Evolutionary conservation across 2,329 filamentous ascomycete species (phyloP).

Genomic region (Elsinoe perseae): DNA sequence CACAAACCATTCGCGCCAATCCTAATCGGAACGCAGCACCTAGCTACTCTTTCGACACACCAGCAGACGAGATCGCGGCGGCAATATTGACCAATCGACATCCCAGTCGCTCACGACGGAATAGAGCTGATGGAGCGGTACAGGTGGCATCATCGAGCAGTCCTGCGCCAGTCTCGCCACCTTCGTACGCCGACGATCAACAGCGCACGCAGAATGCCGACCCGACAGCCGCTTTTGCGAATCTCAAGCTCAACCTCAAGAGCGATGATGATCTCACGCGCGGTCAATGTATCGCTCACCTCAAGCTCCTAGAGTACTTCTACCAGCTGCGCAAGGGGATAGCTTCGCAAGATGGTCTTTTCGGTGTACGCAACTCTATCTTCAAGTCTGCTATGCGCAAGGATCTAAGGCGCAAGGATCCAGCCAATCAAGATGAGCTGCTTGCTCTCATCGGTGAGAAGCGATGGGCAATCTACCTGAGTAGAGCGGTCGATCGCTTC

Average conservation of each 20-base stretch:
- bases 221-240: slow-evolving; percentile 17
- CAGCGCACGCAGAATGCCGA: background rate
- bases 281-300: slow-evolving; percentile 61
- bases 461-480: slow-evolving; percentile 63
- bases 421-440: background rate
- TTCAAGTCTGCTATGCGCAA: slow-evolving; percentile 25
- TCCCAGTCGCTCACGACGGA: background rate
- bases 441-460: slow-evolving; percentile 52
- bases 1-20: too few species aligned
- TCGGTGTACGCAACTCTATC: slow-evolving; percentile 38
- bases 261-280: slow-evolving; percentile 33
- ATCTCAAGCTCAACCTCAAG: slow-evolving; percentile 27
- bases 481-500: slow-evolving; percentile 61
- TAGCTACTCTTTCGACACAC: background rate
- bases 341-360: slow-evolving; percentile 59
- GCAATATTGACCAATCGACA: too few species aligned
- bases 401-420: slow-evolving; percentile 17
- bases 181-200: background rate
- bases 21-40: background rate
- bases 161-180: background rate
- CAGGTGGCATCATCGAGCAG: background rate
- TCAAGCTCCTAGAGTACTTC: slow-evolving; percentile 64
- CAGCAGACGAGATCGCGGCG: background rate
- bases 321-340: slow-evolving; percentile 60
- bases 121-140: too few species aligned